A percentile compares a stretch with the other conserved stretches of the same genome.
Evolutionary conservation across 2,329 filamentous ascomycete species (phyloP).

Genomic region (Epichloe bromicola): DNA sequence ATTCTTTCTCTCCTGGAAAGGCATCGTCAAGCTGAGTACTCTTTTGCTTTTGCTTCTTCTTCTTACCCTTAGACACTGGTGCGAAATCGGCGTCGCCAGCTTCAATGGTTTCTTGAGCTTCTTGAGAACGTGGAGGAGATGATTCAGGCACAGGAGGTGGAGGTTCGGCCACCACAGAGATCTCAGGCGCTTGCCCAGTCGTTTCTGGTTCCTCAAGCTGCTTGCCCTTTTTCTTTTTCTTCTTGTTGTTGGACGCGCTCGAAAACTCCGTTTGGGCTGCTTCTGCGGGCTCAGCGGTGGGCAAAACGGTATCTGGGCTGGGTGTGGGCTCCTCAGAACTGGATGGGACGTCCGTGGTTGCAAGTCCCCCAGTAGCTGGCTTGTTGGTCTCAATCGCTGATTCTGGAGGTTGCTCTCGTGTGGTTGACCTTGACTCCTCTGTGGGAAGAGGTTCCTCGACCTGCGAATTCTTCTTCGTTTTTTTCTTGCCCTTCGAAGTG

Average conservation of each 20-base stretch:
- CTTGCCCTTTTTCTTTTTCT: slow-evolving; percentile 15
- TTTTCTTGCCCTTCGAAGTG: slow-evolving; percentile 7
- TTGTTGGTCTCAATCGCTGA: neutral
- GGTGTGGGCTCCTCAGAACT: neutral
- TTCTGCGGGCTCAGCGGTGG: neutral
- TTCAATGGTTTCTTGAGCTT: neutral
- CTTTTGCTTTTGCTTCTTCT: neutral
- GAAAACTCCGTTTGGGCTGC: neutral
- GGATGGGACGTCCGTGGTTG: neutral
- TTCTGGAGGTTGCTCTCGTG: neutral
- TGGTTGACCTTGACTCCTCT: neutral
- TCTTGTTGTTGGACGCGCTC: slow-evolving; percentile 9
- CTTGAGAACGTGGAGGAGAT: neutral
- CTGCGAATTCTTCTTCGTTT: slow-evolving; percentile 7
- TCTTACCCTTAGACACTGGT: neutral
- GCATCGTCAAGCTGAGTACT: neutral
- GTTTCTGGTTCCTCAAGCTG: slow-evolving; percentile 3
- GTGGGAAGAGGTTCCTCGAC: neutral
- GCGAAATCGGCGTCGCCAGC: neutral
- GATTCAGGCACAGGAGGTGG: neutral
- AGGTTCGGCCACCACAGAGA: neutral
- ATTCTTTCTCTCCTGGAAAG: neutral
- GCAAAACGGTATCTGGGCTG: neutral
- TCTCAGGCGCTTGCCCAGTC: slow-evolving; percentile 3
- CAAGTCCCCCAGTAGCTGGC: neutral